These are phyloP conservation scores for Echinosophora koreensis DNA, from an alignment of 306 rosid species.

Conservation along the genomic window DNA sequence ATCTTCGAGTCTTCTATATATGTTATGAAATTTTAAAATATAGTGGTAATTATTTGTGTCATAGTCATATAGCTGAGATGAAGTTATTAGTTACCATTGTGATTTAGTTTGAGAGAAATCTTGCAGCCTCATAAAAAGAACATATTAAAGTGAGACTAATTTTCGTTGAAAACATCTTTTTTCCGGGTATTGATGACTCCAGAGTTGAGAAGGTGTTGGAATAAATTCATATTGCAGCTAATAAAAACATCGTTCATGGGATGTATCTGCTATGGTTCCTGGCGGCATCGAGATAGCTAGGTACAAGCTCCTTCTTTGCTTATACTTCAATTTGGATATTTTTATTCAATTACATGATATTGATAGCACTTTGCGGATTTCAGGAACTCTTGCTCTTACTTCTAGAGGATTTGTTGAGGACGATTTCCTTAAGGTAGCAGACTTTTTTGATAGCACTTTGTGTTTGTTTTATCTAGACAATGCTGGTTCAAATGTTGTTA, in stretches of 20 bases:
- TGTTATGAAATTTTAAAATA: neutral
- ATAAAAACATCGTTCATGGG: slow-evolving; percentile 98
- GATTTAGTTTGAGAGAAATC: neutral
- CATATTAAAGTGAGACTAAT: neutral
- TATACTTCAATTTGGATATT: slow-evolving; percentile 23
- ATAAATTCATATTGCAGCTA: slow-evolving; percentile 93
- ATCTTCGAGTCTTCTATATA: slow-evolving; percentile 6
- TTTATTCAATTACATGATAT: slow-evolving; percentile 20
- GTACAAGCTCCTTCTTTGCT: slow-evolving; percentile 56
- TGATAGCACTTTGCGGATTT: slow-evolving; percentile 46
- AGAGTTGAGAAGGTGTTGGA: slow-evolving; percentile 96
- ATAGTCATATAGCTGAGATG: neutral
- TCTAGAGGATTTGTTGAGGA: slow-evolving; percentile 96
- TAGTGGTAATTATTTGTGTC: slow-evolving; percentile 9
- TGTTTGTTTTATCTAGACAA: slow-evolving; percentile 36
- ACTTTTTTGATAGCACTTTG: slow-evolving; percentile 70
- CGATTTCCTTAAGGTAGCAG: slow-evolving; percentile 93
- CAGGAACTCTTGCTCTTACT: slow-evolving; percentile 99
- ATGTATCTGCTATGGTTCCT: slow-evolving; percentile 99
- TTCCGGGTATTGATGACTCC: slow-evolving; percentile 91
- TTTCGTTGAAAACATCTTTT: slow-evolving; percentile 12
- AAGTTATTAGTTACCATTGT: slow-evolving; percentile 4
- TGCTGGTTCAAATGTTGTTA: slow-evolving; percentile 1
- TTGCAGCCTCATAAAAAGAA: neutral
- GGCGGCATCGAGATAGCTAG: slow-evolving; percentile 99